phyloP scores from a whole-genome alignment of 202 grass and related monocot species.

The Zoysia matrella region DNA sequence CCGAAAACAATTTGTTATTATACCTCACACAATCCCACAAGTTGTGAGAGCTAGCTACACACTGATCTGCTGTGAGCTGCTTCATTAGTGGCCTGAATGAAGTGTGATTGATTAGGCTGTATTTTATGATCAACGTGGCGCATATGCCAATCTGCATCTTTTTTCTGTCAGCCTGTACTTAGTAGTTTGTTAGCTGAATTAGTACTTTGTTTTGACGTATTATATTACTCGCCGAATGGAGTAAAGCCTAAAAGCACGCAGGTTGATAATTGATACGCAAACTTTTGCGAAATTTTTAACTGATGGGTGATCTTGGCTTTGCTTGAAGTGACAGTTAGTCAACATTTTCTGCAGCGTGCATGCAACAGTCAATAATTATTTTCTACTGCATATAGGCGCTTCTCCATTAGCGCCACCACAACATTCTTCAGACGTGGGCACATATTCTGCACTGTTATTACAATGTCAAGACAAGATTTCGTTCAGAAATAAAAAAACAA shows the following conservation, averaged over 20 bases:
- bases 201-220: conserved; percentile 14
- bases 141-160: conserved; percentile 39
- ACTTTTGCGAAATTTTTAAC: not conserved
- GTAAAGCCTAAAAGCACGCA: conserved; percentile 33
- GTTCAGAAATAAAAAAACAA: not conserved
- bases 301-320: conserved; percentile 22
- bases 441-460: conserved; percentile 41
- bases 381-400: conserved; percentile 31
- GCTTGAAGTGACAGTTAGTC: conserved; percentile 28
- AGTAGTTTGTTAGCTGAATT: conserved; percentile 26
- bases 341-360: conserved; percentile 25
- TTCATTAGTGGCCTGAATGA: conserved; percentile 37
- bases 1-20: conserved; percentile 13
- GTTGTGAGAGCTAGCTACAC: not conserved
- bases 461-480: conserved; percentile 19
- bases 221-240: conserved; percentile 37
- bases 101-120: conserved; percentile 13
- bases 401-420: conserved; percentile 16
- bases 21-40: not conserved
- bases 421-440: conserved; percentile 15
- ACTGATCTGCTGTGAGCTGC: not conserved
- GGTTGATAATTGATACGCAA: conserved; percentile 13
- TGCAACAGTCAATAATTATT: conserved; percentile 2
- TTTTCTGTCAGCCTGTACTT: conserved; percentile 19
- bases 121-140: conserved; percentile 25